Conservation (phyloP, 768 basidiomycete species). For the Mycena rebaudengoi region DNA sequence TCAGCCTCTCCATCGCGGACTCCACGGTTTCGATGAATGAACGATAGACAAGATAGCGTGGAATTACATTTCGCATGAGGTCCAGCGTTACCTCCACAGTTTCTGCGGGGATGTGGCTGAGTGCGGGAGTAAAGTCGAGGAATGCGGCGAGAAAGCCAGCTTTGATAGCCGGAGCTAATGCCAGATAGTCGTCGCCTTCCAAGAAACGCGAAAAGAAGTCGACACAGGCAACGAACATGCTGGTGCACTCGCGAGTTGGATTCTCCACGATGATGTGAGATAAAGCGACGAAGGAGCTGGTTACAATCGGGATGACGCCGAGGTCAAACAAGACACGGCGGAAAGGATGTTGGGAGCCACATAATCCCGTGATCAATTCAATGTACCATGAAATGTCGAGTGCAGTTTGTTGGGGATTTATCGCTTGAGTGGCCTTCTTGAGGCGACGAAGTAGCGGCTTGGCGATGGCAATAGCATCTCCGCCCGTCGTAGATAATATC, state of each 20-base stretch:
- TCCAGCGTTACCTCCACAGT: slow-evolving; percentile 35
- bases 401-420: not conserved
- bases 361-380: slow-evolving; percentile 44
- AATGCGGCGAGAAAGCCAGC: slow-evolving; percentile 42
- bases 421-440: slow-evolving; percentile 19
- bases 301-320: slow-evolving; percentile 37
- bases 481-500: slow-evolving; percentile 37
- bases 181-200: slow-evolving; percentile 46
- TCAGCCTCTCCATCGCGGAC: slow-evolving; percentile 31
- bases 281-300: slow-evolving; percentile 39
- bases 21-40: slow-evolving; percentile 44
- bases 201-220: slow-evolving; percentile 43
- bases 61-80: slow-evolving; percentile 38
- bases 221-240: slow-evolving; percentile 36
- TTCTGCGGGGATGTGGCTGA: slow-evolving; percentile 33
- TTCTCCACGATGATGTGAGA: slow-evolving; percentile 29
- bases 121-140: slow-evolving; percentile 38
- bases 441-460: slow-evolving; percentile 39
- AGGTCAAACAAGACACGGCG: slow-evolving; percentile 41
- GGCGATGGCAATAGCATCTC: slow-evolving; percentile 36
- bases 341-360: slow-evolving; percentile 35
- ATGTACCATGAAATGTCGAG: slow-evolving; percentile 32
- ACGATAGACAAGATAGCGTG: slow-evolving; percentile 47
- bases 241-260: slow-evolving; percentile 26
- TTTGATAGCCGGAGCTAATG: slow-evolving; percentile 40